These are phyloP conservation scores for Rhododendron simsii DNA, from an alignment of 148 eudicot species.

Conservation along the genomic window DNA sequence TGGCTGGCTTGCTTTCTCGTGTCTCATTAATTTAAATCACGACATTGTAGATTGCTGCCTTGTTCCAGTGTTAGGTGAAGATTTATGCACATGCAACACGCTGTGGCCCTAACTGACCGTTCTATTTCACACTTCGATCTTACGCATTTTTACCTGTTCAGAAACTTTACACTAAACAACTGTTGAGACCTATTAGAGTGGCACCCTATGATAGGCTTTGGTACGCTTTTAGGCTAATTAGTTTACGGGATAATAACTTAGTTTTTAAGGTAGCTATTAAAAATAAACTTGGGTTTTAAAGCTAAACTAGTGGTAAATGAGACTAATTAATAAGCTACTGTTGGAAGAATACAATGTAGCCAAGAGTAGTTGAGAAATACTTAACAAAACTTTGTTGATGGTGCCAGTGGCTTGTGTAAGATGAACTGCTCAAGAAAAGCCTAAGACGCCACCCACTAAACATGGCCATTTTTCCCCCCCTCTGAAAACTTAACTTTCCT, in stretches of 20 bases:
- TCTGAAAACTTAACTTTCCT: background rate
- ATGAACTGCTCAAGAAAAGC: background rate
- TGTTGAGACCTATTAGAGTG: background rate
- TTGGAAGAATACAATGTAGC: background rate
- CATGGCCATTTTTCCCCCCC: background rate
- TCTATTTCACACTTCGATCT: background rate
- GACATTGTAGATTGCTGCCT: background rate
- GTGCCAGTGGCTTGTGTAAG: background rate
- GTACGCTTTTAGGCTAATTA: background rate
- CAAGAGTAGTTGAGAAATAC: background rate
- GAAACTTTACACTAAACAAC: background rate
- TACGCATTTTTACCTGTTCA: too few relatives aligned
- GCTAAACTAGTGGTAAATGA: too few relatives aligned
- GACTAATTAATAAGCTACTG: background rate
- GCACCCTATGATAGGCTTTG: background rate
- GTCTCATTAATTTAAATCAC: constrained; percentile 1
- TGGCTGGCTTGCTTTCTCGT: background rate
- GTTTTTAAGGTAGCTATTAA: background rate
- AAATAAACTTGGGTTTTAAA: too few relatives aligned
- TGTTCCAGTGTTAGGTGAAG: too few relatives aligned
- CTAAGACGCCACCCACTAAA: background rate
- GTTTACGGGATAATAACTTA: too few relatives aligned
- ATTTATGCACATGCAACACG: too few relatives aligned
- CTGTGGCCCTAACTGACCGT: too few relatives aligned
- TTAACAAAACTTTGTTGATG: background rate